Percentiles rank a stretch among this genome's conserved stretches.
phyloP scores from a whole-genome alignment of 768 basidiomycete species.

The Tylopilus rubrobrunneus region DNA sequence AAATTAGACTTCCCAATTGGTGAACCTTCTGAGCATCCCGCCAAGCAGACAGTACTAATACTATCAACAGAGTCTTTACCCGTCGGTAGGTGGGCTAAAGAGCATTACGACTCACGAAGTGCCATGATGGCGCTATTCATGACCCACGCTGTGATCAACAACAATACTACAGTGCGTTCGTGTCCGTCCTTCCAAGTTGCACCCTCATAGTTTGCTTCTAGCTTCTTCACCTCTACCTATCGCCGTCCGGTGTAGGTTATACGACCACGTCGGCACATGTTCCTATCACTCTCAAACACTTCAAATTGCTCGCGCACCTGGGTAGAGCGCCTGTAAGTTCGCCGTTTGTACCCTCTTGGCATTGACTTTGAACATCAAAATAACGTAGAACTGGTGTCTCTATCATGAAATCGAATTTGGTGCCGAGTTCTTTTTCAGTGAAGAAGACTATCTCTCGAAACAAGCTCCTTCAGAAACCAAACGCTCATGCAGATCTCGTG shows the following conservation, averaged over 20 bases:
- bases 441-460: constrained; percentile 59
- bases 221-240: constrained; percentile 49
- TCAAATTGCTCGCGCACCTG: constrained; percentile 66
- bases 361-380: constrained; percentile 1
- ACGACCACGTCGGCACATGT: constrained; percentile 37
- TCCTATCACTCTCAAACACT: constrained; percentile 73
- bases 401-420: constrained; percentile 62
- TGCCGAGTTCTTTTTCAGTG: constrained; percentile 64
- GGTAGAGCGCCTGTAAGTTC: constrained; percentile 55
- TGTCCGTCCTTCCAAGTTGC: neutral
- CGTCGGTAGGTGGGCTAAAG: constrained; percentile 59
- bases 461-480: constrained; percentile 22
- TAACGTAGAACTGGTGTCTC: constrained; percentile 45
- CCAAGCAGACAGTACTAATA: neutral
- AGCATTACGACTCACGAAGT: constrained; percentile 52
- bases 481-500: constrained; percentile 22
- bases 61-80: constrained; percentile 45
- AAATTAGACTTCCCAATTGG: constrained; percentile 61
- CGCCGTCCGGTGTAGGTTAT: constrained; percentile 21
- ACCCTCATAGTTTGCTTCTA: constrained; percentile 17
- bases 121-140: constrained; percentile 63
- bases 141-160: constrained; percentile 71
- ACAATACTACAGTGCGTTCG: constrained; percentile 38
- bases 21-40: constrained; percentile 17
- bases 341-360: neutral